A percentile compares a stretch with the other conserved stretches of the same genome.
Conservation (phyloP, 2,329 filamentous ascomycete genomes). For the Simplicillium sp. region DNA sequence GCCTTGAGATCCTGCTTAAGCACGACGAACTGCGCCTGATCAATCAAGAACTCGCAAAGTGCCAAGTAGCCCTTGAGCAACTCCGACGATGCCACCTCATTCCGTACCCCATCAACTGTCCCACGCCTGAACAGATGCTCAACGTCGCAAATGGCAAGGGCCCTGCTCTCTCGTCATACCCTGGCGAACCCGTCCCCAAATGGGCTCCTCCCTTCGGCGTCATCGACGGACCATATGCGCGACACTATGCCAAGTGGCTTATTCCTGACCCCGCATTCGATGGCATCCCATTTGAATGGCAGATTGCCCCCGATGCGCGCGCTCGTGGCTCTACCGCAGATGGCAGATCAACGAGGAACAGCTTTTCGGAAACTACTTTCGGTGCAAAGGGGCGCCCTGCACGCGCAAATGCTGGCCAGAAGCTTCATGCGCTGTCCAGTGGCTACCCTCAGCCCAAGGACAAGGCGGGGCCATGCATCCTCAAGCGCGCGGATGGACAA, state of each 20-base stretch:
- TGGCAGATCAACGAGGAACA: constrained; percentile 72
- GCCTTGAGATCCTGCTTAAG: constrained; percentile 85
- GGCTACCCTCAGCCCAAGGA: constrained; percentile 69
- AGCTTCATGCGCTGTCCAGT: constrained; percentile 58
- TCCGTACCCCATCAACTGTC: constrained; percentile 69
- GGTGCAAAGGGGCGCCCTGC: constrained; percentile 39
- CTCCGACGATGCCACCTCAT: constrained; percentile 86
- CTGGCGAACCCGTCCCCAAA: constrained; percentile 57
- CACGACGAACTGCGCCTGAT: constrained; percentile 91
- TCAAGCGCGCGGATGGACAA: constrained; percentile 78
- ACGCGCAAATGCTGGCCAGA: constrained; percentile 45
- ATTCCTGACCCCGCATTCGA: constrained; percentile 84
- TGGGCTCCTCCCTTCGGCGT: constrained; percentile 88
- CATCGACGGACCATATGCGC: constrained; percentile 82
- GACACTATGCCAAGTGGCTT: constrained; percentile 94
- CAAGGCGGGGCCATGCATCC: constrained; percentile 71
- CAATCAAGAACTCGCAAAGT: constrained; percentile 93
- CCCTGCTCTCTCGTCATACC: constrained; percentile 51
- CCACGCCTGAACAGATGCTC: constrained; percentile 57
- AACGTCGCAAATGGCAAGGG: constrained; percentile 69
- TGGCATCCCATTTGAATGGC: constrained; percentile 43
- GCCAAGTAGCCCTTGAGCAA: constrained; percentile 87
- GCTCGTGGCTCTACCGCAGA: constrained; percentile 43
- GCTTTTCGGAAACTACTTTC: constrained; percentile 35
- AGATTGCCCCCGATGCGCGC: constrained; percentile 29